phyloP scores from a whole-genome alignment of 768 basidiomycete genomes.

The Hericium rajendrae region DNA sequence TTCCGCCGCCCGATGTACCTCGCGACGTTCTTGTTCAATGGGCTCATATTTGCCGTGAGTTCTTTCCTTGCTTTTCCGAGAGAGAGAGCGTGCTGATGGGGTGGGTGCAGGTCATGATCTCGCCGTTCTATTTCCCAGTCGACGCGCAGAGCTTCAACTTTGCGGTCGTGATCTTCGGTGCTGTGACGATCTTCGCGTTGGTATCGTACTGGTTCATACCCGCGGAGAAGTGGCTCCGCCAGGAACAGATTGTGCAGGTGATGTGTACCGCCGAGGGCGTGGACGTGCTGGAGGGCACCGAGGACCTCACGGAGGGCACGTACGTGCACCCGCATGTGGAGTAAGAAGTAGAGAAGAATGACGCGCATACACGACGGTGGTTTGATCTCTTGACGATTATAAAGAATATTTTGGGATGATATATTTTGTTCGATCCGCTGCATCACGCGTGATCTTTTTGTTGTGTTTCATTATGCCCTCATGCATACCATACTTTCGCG shows the following conservation, averaged over 20 bases:
- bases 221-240: constrained; percentile 70
- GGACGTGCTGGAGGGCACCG: not conserved
- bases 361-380: not conserved
- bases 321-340: not conserved
- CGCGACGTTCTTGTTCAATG: constrained; percentile 60
- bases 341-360: not conserved
- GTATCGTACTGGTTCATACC: constrained; percentile 74
- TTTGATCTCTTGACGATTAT: not conserved
- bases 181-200: constrained; percentile 69
- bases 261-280: constrained; percentile 22
- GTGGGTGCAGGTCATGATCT: constrained; percentile 56
- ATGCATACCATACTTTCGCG: no score
- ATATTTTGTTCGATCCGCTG: no score
- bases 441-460: no score
- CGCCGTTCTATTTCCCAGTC: constrained; percentile 84
- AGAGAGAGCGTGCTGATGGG: constrained; percentile 3
- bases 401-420: not conserved
- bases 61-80: constrained; percentile 74
- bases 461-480: no score
- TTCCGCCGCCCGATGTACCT: constrained; percentile 60
- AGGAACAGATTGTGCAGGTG: constrained; percentile 47
- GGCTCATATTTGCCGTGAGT: constrained; percentile 61
- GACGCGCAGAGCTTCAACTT: constrained; percentile 75
- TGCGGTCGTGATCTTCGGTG: constrained; percentile 69
- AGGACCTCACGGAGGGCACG: not conserved